Base-by-base conservation (phyloP, 129 eudicot genomes). In the Calendula officinalis region DNA sequence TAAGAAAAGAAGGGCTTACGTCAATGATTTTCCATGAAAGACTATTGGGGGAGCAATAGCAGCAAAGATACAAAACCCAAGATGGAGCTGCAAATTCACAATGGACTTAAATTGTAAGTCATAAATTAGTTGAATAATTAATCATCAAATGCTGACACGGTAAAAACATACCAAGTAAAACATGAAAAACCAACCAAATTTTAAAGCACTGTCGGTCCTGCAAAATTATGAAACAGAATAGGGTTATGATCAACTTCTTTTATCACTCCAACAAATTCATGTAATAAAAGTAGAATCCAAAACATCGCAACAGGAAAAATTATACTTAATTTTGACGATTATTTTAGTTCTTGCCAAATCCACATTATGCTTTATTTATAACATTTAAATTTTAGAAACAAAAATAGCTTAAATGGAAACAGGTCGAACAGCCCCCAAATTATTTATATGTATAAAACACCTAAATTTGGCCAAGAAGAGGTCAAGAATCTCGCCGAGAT, bases 201-300 rank as follows among this genome's bases (percentile, higher is more conserved):
- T 88, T 69, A 92, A 60, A n/a, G 96, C 98, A 64, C 98, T 92
- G 63, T 88, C 96, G 17, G 96, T 92, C 96, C 98, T 92, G 91
- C 56, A 61, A 54, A 67, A 59, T 46, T 27, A 50, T 41, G 58
- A 44, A 66, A 82, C 48, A 62, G 4, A 50, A 1, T 67, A 2
- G 6, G 36, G 7, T 36, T 38, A 44, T 5, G 6, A 71, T 17
- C 44, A 11, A 41, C 60, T 46, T 48, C 57, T 33, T 40, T 16
- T 47, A n/a, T 70, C 60, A 56, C 14, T 65, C 50, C 1, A 63
- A 35, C 45, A 42, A 7, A 39, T n/a, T 45, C 5, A 15, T 40
- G 46, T 14, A 37, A 35, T 35, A 13, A 56, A 5, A 6, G 62
- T 34, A n/a, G 16, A 45, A 15, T 45, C 13, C 16, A 45, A 45